Base-by-base conservation (phyloP, 805 yeast genomes). In the Candida pini region DNA sequence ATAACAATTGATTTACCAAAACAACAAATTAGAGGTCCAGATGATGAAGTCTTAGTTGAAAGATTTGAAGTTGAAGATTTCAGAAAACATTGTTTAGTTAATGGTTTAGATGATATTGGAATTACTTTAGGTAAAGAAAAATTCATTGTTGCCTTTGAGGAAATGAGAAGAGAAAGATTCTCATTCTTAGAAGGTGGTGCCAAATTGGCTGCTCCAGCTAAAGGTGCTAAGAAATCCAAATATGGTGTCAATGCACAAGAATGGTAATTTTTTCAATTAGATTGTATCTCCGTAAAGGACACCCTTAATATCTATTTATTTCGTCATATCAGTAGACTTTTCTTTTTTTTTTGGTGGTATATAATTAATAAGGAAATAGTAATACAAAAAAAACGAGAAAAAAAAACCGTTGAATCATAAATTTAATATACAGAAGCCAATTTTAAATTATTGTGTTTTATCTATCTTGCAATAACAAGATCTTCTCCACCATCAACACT, bases 31-130 rank as follows among this genome's bases (percentile, higher is more conserved):
- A 56, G 62, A 33, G 78, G 73, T 40, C 71, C 75, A 41, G 66
- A 75, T 35, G 88, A 81, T 38, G 82, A 83, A 50, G 81, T 84
- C 26, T 66, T 89, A 37, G 81, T 88, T 21, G 88, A 78, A 12
- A 71, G 81, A 47, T 92, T 92, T 49, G 96, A 86, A 4, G 76
- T 92, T 42, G 97, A 89, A 61, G 73, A 67, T 22, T 92, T 89
- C 73, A 82, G 97, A 72, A 88, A 89, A 65, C 95, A 90, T 62
- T 92, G 97, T 59, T 71, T 92, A 50, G 68, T 90, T 37, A 87
- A 92, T 47, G 98, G 98, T 44, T 78, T 92, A 43, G 98, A 92
- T 60, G 98, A 92, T 59, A 92, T 92, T 63, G 97, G 97, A 28
- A 74, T 92, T 54, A 92, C 98, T 33, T 66, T 92, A 51, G 90